These are phyloP conservation scores for Fusarium guadeloupense DNA, from an alignment of 2,329 filamentous ascomycete species.

Conservation along the genomic window DNA sequence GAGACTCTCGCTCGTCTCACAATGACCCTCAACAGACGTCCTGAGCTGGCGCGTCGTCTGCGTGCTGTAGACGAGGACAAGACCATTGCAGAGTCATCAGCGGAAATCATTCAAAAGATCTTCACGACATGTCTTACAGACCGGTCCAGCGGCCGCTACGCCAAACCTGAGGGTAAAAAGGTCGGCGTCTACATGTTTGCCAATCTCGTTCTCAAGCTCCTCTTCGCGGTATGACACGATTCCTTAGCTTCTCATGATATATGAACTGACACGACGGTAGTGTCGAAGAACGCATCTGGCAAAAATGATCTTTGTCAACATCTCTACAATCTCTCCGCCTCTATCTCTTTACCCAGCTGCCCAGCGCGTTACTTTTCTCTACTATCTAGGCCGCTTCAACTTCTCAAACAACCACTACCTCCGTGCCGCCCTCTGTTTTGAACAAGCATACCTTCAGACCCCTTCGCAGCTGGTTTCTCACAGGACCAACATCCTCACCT, in stretches of 20 bases:
- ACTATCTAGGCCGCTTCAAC: conserved; percentile 91
- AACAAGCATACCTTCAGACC: conserved; percentile 81
- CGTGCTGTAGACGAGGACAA: conserved; percentile 70
- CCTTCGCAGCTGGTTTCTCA: conserved; percentile 72
- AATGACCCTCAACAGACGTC: conserved; percentile 82
- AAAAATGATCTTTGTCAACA: conserved; percentile 89
- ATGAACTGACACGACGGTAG: conserved; percentile 49
- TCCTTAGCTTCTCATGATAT: neutral
- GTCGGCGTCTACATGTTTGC: conserved; percentile 90
- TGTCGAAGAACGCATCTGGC: conserved; percentile 85
- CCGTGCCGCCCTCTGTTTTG: conserved; percentile 77
- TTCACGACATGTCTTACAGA: conserved; percentile 92
- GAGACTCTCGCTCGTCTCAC: conserved; percentile 83
- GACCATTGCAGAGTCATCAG: conserved; percentile 84
- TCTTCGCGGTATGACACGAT: conserved; percentile 73
- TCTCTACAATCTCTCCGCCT: conserved; percentile 83
- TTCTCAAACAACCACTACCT: conserved; percentile 86
- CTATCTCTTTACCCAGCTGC: conserved; percentile 83
- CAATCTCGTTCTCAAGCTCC: conserved; percentile 86
- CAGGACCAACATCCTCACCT: conserved; percentile 81
- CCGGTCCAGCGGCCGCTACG: conserved; percentile 71
- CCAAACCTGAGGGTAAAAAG: conserved; percentile 83
- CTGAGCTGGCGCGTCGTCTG: conserved; percentile 78
- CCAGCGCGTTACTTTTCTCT: conserved; percentile 91
- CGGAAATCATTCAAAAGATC: conserved; percentile 88